Percentiles rank a stretch among this genome's conserved stretches.
Evolutionary conservation across 2,329 filamentous ascomycete species (phyloP).

Genomic region (Chaetothyriales sp.): DNA sequence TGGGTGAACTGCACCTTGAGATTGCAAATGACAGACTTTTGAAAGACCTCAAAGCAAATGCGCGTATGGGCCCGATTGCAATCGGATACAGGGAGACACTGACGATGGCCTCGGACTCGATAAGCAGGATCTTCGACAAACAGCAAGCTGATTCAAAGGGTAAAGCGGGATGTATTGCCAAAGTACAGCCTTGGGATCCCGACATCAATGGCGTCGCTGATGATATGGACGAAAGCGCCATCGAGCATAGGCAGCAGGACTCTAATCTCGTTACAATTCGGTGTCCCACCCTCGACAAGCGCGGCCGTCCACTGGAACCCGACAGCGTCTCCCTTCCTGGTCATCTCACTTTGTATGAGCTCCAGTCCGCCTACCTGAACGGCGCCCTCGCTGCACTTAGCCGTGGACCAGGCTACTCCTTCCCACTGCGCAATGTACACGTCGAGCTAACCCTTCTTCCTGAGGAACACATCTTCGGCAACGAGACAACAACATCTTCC

Average conservation of each 20-base stretch:
- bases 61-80: slow-evolving; percentile 72
- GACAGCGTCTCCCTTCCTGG: slow-evolving; percentile 38
- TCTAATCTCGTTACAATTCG: slow-evolving; percentile 53
- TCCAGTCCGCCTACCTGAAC: slow-evolving; percentile 49
- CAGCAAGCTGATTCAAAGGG: slow-evolving; percentile 65
- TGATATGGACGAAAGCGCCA: slow-evolving; percentile 17
- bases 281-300: slow-evolving; percentile 35
- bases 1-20: slow-evolving; percentile 92
- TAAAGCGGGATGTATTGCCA: slow-evolving; percentile 59
- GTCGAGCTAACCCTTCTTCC: slow-evolving; percentile 57
- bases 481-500: slow-evolving; percentile 51
- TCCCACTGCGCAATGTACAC: slow-evolving; percentile 62
- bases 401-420: slow-evolving; percentile 64
- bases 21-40: slow-evolving; percentile 79
- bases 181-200: slow-evolving; percentile 43
- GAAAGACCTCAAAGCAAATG: slow-evolving; percentile 77
- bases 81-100: slow-evolving; percentile 88
- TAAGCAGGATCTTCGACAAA: slow-evolving; percentile 56
- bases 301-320: slow-evolving; percentile 23
- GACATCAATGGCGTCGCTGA: slow-evolving; percentile 16
- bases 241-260: slow-evolving; percentile 37
- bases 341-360: slow-evolving; percentile 34
- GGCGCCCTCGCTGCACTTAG: slow-evolving; percentile 72
- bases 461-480: slow-evolving; percentile 46
- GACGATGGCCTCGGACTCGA: slow-evolving; percentile 39